A percentile compares a stretch with the other conserved stretches of the same genome.
Evolutionary conservation across 192 early-diverging fungal species (phyloP).

Genomic region (Gonapodya sp.): DNA sequence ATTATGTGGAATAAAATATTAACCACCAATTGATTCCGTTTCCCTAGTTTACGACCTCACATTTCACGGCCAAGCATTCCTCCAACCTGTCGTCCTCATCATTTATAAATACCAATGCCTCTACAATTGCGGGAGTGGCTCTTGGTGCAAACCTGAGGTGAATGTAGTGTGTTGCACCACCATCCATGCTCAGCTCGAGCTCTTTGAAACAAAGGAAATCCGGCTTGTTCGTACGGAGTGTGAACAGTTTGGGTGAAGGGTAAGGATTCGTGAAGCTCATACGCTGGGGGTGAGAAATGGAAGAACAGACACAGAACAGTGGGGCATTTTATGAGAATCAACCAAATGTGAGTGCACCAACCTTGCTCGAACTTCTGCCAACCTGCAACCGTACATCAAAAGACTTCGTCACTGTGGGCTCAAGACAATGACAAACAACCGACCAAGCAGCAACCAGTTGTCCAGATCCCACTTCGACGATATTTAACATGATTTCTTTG

Average conservation of each 20-base stretch:
- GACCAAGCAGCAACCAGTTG: constrained; percentile 12
- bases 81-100: constrained; percentile 14
- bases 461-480: constrained; percentile 8
- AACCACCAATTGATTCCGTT: too few relatives aligned
- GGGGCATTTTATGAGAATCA: too few relatives aligned
- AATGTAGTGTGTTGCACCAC: not conserved
- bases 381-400: constrained; percentile 5
- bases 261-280: constrained; percentile 12
- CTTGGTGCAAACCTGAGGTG: constrained; percentile 3
- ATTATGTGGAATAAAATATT: too few relatives aligned
- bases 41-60: not conserved
- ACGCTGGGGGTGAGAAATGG: not conserved
- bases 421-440: constrained; percentile 11
- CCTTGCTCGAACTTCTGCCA: constrained; percentile 10
- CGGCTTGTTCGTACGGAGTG: constrained; percentile 6
- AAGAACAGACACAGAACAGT: not conserved
- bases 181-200: not conserved
- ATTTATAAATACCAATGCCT: constrained; percentile 15
- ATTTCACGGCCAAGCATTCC: constrained; percentile 10
- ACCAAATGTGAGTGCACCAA: too few relatives aligned
- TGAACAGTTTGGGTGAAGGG: constrained; percentile 8
- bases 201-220: constrained; percentile 8
- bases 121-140: not conserved
- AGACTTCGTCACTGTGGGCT: constrained; percentile 10
- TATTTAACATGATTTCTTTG: constrained; percentile 10